Evolutionary conservation across 139 green algal species (phyloP), one percentile per base, ranked within the genome.

Genomic region (Diplosphaera chodatii): DNA sequence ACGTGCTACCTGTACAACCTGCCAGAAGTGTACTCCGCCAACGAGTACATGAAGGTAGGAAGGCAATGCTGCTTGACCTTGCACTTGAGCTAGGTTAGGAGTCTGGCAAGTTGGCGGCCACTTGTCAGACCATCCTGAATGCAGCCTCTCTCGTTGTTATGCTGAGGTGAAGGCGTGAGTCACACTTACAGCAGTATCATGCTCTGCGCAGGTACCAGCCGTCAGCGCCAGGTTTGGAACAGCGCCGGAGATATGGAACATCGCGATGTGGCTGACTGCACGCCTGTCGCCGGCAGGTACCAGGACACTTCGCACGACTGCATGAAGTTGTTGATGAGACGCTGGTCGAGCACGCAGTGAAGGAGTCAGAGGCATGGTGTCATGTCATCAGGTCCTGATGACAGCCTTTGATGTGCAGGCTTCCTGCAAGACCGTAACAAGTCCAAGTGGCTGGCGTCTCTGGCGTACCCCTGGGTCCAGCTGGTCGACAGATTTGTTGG

Each of bases 191-290:
- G 37, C 37, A 48, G 37, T 48, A 10, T 48, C 37, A 48, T 48
- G 8, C 8, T 48, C 8, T 20, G 6, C 37, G 48, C 48, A 59
- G 29, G 90, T 97, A 34, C 88, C 87, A 27, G 90, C 79, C 69
- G 85, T 97, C n/a, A 91, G 77, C 32, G 94, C 94, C 0, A 85
- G 94, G 31, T 99, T 99, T 73, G 93, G 89, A 59, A 99, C 93
- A 32, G 81, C 85, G 29, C 94, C 94, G 3, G 74, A 62, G 8
- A 82, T 88, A 29, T 99, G 92, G 91, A 99, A 99, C 77, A 94
- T 84, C 86, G 90, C 80, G 48, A 98, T 98, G 93, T 86, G 79
- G 70, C 88, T 4, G 79, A 93, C 48, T 8, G 92, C 91, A 0
- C 76, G 85, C 0, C 69, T 97, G 25, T 66, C 88, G 48, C 91